Evolutionary conservation across 2,329 filamentous ascomycete species (phyloP), one percentile per base, ranked within the genome.

Genomic region (Pyrenophora graminea): DNA sequence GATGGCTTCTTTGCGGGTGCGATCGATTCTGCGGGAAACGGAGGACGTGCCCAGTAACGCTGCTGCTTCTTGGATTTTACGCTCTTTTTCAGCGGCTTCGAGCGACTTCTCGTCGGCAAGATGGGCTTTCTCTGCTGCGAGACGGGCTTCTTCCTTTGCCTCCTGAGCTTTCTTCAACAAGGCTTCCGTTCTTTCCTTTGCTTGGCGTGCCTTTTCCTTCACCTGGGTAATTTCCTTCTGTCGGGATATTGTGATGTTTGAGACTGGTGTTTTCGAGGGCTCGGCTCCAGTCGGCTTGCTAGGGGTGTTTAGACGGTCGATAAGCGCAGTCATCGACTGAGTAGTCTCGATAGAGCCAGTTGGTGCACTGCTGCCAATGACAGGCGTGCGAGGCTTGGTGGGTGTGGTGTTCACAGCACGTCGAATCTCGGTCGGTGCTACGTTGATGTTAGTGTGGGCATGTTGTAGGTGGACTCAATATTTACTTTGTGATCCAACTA

Each of bases 401-500:
- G 59, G 59, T 39, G 57, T 55, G 23, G 21, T 39, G 27, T 58
- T 59, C 1, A 60, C 30, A 27, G 55, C 47, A 32, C 25, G 44
- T 13, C 56, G 56, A 17, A 59, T 51, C 10, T 39, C 17, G 13
- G 36, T 49, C 4, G 31, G 21, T 9, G 12, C 34, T 44, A 30
- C 13, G 32, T 25, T 19, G 10, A 7, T 23, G 38, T 56, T 42
- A 55, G 27, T 34, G 13, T 7, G 10, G 7, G 12, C 2, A 2
- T 12, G 9, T 17, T 33, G 2, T 13, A 12, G 6, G 4, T 9
- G 9, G 25, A 1, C 3, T 4, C 13, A 2, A 39, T 15, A 17
- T 33, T 39, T 47, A 55, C 56, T 8, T 47, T 51, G 48, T 10
- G n/a, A 19, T 4, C 27, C 37, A 12, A 55, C 39, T 3, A 15